A percentile compares a stretch with the other conserved stretches of the same genome.
phyloP scores from a whole-genome alignment of 164 flowering plant species.

The Liriodendron chinense region DNA sequence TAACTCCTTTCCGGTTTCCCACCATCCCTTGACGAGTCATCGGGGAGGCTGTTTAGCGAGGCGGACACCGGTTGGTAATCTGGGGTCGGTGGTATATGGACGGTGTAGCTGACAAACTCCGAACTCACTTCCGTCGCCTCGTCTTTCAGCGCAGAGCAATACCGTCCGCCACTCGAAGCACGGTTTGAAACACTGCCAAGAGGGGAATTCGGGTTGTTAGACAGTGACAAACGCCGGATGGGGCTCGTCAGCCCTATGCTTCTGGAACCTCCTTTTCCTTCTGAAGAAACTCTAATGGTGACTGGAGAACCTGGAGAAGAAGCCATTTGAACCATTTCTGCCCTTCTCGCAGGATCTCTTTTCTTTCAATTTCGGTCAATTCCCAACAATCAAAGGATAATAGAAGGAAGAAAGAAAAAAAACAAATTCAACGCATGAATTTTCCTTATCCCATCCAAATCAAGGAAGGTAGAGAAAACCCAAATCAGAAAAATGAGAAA shows the following conservation, averaged over 20 bases:
- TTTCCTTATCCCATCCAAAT: not conserved
- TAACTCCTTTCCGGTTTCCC: conserved; percentile 32
- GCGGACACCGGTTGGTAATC: conserved; percentile 47
- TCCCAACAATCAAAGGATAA: not conserved
- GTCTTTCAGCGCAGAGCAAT: conserved; percentile 38
- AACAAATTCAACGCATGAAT: not conserved
- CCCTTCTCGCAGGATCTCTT: not conserved
- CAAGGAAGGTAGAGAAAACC: not conserved
- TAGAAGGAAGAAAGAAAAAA: not conserved
- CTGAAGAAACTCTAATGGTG: conserved; percentile 62
- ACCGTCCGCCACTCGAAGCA: conserved; percentile 42
- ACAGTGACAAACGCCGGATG: conserved; percentile 46
- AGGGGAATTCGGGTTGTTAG: conserved; percentile 64
- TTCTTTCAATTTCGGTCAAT: not conserved
- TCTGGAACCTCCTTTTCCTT: conserved; percentile 40
- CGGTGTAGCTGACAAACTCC: conserved; percentile 66
- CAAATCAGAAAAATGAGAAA: not conserved
- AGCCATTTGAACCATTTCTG: conserved; percentile 49
- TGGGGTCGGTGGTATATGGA: conserved; percentile 85
- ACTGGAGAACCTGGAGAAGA: conserved; percentile 67
- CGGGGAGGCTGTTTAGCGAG: conserved; percentile 43
- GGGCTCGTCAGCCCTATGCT: conserved; percentile 66
- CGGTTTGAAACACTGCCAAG: conserved; percentile 32
- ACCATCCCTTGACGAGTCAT: conserved; percentile 7
- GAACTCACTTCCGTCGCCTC: conserved; percentile 30